These are phyloP conservation scores for Hordeum pubiflorum DNA, from an alignment of 202 grass and related monocot species.

Conservation along the genomic window DNA sequence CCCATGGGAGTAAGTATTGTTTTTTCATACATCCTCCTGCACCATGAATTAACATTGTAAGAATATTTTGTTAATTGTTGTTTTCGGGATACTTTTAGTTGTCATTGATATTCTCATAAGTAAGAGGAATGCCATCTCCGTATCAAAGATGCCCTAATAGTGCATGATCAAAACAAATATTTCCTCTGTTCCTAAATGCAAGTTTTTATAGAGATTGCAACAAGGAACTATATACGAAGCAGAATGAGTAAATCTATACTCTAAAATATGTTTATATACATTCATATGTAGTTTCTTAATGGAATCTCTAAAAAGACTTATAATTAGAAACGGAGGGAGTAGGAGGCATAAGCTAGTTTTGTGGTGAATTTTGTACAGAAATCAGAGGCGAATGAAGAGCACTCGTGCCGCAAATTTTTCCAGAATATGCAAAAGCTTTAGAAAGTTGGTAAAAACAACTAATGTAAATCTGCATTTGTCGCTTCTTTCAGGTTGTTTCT, in stretches of 20 bases:
- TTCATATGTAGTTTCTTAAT: no score
- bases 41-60: neutral
- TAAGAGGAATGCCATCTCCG: neutral
- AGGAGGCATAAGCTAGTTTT: neutral
- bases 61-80: neutral
- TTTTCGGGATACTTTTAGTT: neutral
- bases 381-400: neutral
- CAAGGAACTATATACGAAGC: no score
- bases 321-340: no score
- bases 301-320: no score
- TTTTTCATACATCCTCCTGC: neutral
- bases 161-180: no score
- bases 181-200: no score
- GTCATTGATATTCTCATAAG: neutral
- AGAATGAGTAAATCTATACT: no score
- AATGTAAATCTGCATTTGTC: neutral
- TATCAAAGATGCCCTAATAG: neutral
- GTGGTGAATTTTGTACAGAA: neutral
- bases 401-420: neutral
- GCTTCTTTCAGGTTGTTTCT: slow-evolving; percentile 46
- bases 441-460: neutral
- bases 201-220: no score
- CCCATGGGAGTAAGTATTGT: slow-evolving; percentile 78
- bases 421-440: neutral
- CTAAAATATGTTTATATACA: no score